These are phyloP conservation scores for Trametes cubensis DNA, from an alignment of 768 basidiomycete genomes.

Conservation along the genomic window DNA sequence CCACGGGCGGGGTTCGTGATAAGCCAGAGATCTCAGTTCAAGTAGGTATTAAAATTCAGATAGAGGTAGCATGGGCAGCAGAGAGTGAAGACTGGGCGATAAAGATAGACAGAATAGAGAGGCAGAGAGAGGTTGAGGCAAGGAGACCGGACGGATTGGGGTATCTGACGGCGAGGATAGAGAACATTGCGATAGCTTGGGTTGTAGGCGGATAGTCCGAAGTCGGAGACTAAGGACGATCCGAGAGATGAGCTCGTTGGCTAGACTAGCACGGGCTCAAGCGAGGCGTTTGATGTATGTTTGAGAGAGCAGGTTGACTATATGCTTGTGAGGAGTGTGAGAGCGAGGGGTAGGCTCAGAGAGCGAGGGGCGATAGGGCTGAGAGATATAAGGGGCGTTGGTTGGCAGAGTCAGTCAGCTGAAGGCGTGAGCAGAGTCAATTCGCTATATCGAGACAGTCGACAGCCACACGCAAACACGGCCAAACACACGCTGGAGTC, in stretches of 20 bases:
- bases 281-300: not conserved
- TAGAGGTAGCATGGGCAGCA: constrained; percentile 30
- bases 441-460: constrained; percentile 17
- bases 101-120: constrained; percentile 24
- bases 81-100: constrained; percentile 25
- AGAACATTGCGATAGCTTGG: constrained; percentile 30
- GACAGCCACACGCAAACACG: constrained; percentile 23
- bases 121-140: not conserved
- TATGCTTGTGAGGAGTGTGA: not conserved
- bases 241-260: constrained; percentile 29
- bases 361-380: constrained; percentile 9
- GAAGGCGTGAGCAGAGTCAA: constrained; percentile 23
- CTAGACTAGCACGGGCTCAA: constrained; percentile 23
- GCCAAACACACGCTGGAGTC: constrained; percentile 21
- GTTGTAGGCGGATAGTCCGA: constrained; percentile 30
- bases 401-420: constrained; percentile 27
- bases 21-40: constrained; percentile 19
- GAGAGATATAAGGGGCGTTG: constrained; percentile 23
- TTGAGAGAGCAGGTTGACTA: not conserved
- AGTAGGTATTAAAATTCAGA: constrained; percentile 24
- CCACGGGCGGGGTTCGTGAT: constrained; percentile 24
- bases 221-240: constrained; percentile 38
- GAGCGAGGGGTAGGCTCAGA: not conserved
- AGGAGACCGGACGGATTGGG: constrained; percentile 24
- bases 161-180: constrained; percentile 25